Evolutionary conservation across 352 stramenopile species (phyloP).

Genomic region (Phytophthora ramorum): DNA sequence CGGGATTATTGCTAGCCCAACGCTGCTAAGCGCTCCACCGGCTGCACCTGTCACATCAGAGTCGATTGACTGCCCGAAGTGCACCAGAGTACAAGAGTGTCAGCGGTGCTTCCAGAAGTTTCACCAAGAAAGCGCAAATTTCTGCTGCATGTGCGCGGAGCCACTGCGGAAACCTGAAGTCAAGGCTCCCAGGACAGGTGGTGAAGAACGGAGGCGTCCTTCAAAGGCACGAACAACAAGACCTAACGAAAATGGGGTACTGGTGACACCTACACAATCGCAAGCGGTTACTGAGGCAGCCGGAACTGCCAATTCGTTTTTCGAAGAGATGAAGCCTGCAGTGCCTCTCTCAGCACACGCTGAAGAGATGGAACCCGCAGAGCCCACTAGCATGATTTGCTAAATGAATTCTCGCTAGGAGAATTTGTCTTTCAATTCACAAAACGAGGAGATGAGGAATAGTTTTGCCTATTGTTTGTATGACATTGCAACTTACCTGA

Average conservation of each 20-base stretch:
- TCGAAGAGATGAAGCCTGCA: slow-evolving; percentile 22
- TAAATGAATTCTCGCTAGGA: slow-evolving; percentile 5
- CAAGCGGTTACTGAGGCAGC: not conserved
- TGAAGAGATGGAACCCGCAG: slow-evolving; percentile 17
- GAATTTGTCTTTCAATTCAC: not conserved
- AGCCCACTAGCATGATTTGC: slow-evolving; percentile 20
- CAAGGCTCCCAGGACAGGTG: slow-evolving; percentile 53
- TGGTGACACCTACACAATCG: not conserved
- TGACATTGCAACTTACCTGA: no score
- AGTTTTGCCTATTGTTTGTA: no score
- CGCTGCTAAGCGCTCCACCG: slow-evolving; percentile 50
- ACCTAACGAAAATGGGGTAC: slow-evolving; percentile 21
- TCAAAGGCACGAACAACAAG: slow-evolving; percentile 44
- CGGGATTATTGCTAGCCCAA: slow-evolving; percentile 83
- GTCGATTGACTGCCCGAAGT: slow-evolving; percentile 28
- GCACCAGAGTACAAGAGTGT: slow-evolving; percentile 66
- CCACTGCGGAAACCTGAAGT: slow-evolving; percentile 58
- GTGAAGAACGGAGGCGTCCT: slow-evolving; percentile 50
- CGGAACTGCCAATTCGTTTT: not conserved
- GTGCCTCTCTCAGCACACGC: slow-evolving; percentile 1
- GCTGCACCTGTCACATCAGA: slow-evolving; percentile 26
- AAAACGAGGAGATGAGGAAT: not conserved
- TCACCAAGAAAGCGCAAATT: slow-evolving; percentile 81
- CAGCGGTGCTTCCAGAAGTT: slow-evolving; percentile 73
- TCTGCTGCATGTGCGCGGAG: slow-evolving; percentile 73